These are phyloP conservation scores for Syzygium oleosum DNA, from an alignment of 345 rosid species.

Conservation along the genomic window DNA sequence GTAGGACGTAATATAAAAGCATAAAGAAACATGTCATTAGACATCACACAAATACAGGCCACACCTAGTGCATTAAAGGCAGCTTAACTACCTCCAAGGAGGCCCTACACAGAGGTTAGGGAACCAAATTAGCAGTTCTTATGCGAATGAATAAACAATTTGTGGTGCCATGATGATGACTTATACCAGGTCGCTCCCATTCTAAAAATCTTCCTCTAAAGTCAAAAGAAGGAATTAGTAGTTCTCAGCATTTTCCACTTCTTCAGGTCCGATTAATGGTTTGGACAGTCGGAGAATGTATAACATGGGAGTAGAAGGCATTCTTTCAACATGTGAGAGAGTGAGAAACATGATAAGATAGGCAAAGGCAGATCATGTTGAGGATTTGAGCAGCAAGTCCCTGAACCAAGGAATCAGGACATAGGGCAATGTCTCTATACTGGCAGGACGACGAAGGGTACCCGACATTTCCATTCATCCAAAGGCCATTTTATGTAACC, in stretches of 20 bases:
- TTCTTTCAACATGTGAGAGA: not conserved
- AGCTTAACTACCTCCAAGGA: not conserved
- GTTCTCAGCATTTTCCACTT: not conserved
- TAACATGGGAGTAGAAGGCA: not conserved
- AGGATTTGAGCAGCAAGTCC: not conserved
- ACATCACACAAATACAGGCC: not conserved
- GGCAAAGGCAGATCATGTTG: not conserved
- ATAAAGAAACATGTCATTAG: not conserved
- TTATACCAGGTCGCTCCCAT: not conserved
- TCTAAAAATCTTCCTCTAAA: not conserved
- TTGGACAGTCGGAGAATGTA: not conserved
- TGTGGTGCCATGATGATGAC: not conserved
- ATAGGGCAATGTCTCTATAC: not conserved
- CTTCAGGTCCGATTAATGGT: not conserved
- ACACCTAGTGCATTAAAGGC: not conserved
- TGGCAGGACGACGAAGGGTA: not conserved
- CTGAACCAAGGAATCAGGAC: not conserved
- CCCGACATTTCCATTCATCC: not conserved
- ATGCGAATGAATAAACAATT: not conserved
- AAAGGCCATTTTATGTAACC: not conserved
- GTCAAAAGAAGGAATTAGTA: not conserved
- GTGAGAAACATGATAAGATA: not conserved
- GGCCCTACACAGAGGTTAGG: not conserved
- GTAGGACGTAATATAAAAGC: not conserved
- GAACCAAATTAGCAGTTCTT: not conserved